phyloP scores from a whole-genome alignment of 2,329 filamentous ascomycete species.

The Aspergillus latus region DNA sequence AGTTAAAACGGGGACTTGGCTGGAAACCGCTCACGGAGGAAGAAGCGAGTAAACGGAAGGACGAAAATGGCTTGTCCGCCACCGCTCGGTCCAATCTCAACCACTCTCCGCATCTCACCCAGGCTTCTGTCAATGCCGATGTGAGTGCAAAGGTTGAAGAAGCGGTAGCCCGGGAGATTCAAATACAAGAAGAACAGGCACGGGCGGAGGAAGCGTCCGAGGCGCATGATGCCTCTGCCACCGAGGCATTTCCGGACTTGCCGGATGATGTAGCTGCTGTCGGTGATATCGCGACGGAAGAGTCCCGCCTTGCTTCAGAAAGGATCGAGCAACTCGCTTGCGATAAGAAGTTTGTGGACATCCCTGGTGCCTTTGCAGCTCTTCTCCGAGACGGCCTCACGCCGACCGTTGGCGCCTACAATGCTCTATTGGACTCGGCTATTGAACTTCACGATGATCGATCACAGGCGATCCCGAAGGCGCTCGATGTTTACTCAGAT shows the following conservation, averaged over 20 bases:
- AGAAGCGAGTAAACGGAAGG: slow-evolving; percentile 33
- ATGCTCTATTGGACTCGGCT: slow-evolving; percentile 80
- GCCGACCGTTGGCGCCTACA: slow-evolving; percentile 85
- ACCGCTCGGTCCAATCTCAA: slow-evolving; percentile 56
- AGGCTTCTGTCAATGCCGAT: slow-evolving; percentile 50
- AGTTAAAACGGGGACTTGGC: slow-evolving; percentile 83
- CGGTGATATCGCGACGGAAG: slow-evolving; percentile 54
- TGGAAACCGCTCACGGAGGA: slow-evolving; percentile 66
- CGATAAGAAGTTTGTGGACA: slow-evolving; percentile 75
- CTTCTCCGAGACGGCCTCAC: slow-evolving; percentile 80
- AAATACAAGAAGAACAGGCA: slow-evolving; percentile 56
- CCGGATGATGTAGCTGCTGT: slow-evolving; percentile 41
- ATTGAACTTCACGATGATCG: slow-evolving; percentile 77
- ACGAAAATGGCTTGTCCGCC: slow-evolving; percentile 25
- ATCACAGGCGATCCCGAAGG: slow-evolving; percentile 83
- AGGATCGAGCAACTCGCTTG: slow-evolving; percentile 74
- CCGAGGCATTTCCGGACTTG: slow-evolving; percentile 30
- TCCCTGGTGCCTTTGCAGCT: slow-evolving; percentile 85
- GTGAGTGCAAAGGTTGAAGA: slow-evolving; percentile 78
- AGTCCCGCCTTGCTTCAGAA: slow-evolving; percentile 70
- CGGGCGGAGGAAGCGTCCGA: slow-evolving; percentile 42
- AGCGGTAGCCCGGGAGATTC: slow-evolving; percentile 75
- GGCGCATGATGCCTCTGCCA: slow-evolving; percentile 24
- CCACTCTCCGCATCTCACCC: slow-evolving; percentile 62
- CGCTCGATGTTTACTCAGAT: slow-evolving; percentile 90